Evolutionary conservation across 768 basidiomycete species (phyloP).

Genomic region (Podaxis pistillaris): DNA sequence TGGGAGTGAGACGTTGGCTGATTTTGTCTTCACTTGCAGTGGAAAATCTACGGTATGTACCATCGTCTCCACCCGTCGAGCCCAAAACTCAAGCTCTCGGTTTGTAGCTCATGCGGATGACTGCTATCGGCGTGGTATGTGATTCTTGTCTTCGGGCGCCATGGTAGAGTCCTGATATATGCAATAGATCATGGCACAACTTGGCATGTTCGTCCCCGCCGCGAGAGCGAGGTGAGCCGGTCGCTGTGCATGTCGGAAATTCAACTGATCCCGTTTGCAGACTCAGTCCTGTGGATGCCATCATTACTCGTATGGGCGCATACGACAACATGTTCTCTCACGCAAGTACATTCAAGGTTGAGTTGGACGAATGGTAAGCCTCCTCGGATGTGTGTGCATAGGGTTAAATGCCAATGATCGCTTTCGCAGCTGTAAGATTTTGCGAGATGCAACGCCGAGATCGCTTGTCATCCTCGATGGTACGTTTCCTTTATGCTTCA

Average conservation of each 20-base stretch:
- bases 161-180: not conserved
- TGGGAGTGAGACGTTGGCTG: not conserved
- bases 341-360: constrained; percentile 97
- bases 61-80: not conserved
- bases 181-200: constrained; percentile 81
- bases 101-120: constrained; percentile 85
- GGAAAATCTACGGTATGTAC: constrained; percentile 39
- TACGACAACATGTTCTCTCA: constrained; percentile 97
- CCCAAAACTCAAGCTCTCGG: not conserved
- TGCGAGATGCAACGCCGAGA: constrained; percentile 89
- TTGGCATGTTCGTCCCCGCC: constrained; percentile 96
- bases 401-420: not conserved
- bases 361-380: constrained; percentile 90
- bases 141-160: not conserved
- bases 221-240: constrained; percentile 61
- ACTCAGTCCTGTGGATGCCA: constrained; percentile 85
- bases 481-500: constrained; percentile 32
- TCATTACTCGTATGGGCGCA: constrained; percentile 97
- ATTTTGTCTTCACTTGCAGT: constrained; percentile 16
- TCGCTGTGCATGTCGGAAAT: not conserved
- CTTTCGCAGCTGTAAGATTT: constrained; percentile 76
- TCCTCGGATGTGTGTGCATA: not conserved
- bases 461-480: constrained; percentile 96
- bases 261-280: constrained; percentile 32
- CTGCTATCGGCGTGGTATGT: constrained; percentile 84